Evolutionary conservation across 1,139 yeast genomes (phyloP), one percentile per base, ranked within the genome.

Genomic region (Pneumocystis canis): DNA sequence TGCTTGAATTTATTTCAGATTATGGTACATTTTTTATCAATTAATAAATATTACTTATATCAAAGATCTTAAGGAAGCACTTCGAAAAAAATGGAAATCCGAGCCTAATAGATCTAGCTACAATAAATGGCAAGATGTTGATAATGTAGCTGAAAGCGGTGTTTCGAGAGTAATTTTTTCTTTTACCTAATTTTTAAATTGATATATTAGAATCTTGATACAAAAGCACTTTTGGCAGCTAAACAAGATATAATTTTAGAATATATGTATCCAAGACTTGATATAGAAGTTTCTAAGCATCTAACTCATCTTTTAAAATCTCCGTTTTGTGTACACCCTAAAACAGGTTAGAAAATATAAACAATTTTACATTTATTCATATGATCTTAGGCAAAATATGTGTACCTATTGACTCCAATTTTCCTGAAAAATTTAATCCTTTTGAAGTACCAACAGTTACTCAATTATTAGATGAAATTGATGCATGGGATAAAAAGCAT

Each of bases 311-410:
- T 92, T 76, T 81, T 92, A 70, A 92, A 92, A 72, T 87, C 97
- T 1, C 99, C 99, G n/a, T 92, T 94, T 73, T 92, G 97, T 77
- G 84, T 92, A 60, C 99, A 92, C 72, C 99, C 99, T 0, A 84
- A 89, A 5, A 94, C 99, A 0, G 97, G 97, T n/a, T 47, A 16
- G 54, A 25, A 47, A 47, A n/a, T 25, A 25, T 4, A 69, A 9
- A 9, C 7, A 18, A 11, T 11, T 20, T 1, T 20, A 3, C 11
- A 5, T 37, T 37, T 35, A 7, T 11, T 57, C 28, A 35, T 20
- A 35, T 57, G 4, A 11, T 28, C 20, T 37, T 65, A 9, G 54
- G 54, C 11, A 87, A 89, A 69, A 87, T 92, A 3, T 92, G 98
- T 82, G 97, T 94, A 6, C 97, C 98, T 0, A 89, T 92, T 69